Evolutionary conservation across 2,329 filamentous ascomycete species (phyloP), one percentile per base, ranked within the genome.

Genomic region (Talaromyces sp.): DNA sequence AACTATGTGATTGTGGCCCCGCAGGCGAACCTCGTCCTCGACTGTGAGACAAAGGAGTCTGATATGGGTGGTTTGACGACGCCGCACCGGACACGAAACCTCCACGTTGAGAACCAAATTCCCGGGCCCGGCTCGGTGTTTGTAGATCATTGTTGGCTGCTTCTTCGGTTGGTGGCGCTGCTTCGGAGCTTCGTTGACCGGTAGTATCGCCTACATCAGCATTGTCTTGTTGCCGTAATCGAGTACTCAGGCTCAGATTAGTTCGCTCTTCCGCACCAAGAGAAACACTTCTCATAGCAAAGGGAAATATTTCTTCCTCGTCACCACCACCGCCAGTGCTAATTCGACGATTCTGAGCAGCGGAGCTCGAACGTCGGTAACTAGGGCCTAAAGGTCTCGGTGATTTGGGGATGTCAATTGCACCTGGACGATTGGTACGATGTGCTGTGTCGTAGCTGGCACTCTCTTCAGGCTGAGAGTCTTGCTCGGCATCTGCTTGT

Each of bases 361-460:
- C 77, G 52, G 78, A 80, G 65, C 77, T 80, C 33, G 79, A 78
- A 54, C 78, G 75, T 39, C 78, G 76, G 59, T 77, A 80, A 32
- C 67, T 67, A 7, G 76, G 70, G 47, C 72, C 68, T 53, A 77
- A 79, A 1, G 73, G 69, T n/a, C 73, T 72, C 0, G 79, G 79
- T 25, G 79, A 81, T 11, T 72, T 80, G 5, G 80, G 80, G 22
- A 82, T 82, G 56, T 80, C 77, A 55, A 82, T 82, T 4, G 79
- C 76, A 19, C 73, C 72, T 10, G 74, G 71, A 33, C 73, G 70
- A 19, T 69, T 69, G 4, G 68, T 67, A 63, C 73, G 69, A 22
- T 70, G 67, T 22, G 68, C 61, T 19, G 73, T 70, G 28, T 75
- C 74, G 54, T 74, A 69, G 54, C 68, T 73, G 3, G 72, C 60